These are phyloP conservation scores for Funneliformis mosseae DNA, from an alignment of 192 early-diverging fungal genomes.

Conservation along the genomic window DNA sequence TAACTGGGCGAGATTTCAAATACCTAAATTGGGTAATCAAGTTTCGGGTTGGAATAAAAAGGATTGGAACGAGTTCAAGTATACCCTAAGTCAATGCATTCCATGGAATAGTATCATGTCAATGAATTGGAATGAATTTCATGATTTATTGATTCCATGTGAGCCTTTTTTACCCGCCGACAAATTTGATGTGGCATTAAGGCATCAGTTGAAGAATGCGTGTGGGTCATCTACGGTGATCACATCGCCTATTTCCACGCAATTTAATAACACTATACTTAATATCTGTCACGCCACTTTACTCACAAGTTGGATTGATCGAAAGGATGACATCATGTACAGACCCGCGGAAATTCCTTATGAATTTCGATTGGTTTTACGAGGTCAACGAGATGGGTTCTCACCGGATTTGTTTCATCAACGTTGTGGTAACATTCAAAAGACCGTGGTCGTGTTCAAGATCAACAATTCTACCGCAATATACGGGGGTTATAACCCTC, in stretches of 20 bases:
- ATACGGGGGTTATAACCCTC: slow-evolving; percentile 22
- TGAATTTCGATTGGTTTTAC: slow-evolving; percentile 4
- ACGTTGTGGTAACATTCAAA: not conserved
- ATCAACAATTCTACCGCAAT: not conserved
- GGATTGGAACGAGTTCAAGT: slow-evolving; percentile 5
- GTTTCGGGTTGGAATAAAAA: slow-evolving; percentile 3
- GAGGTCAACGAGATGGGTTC: not conserved
- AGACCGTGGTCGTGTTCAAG: slow-evolving; percentile 3
- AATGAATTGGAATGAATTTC: slow-evolving; percentile 7
- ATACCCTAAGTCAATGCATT: not conserved
- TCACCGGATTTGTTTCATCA: not conserved
- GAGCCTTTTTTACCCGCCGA: slow-evolving; percentile 1
- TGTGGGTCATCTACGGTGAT: not conserved
- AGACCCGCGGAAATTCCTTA: slow-evolving; percentile 10
- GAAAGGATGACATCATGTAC: not conserved
- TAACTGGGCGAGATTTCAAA: slow-evolving; percentile 10
- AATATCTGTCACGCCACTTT: slow-evolving; percentile 23
- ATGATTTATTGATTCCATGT: slow-evolving; percentile 14
- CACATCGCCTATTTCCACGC: not conserved
- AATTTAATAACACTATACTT: not conserved
- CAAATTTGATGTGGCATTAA: not conserved
- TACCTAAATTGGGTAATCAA: slow-evolving; percentile 1
- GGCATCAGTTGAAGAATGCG: not conserved
- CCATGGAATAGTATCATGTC: not conserved
- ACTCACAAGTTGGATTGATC: slow-evolving; percentile 17